phyloP scores from a whole-genome alignment of 306 rosid species.

The Heteromeles arbutifolia region DNA sequence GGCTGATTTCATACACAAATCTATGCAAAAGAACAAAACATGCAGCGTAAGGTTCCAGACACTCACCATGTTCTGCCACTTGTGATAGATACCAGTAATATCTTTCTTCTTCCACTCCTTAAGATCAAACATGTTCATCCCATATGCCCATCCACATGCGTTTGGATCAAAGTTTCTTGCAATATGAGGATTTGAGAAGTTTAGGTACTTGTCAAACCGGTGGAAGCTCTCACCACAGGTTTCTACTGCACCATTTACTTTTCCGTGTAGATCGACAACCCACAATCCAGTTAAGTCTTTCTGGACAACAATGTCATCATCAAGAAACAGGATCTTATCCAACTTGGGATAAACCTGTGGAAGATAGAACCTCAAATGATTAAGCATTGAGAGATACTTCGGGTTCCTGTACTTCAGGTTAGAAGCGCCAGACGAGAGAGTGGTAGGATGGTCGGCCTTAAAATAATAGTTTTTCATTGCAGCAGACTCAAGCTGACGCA shows the following conservation, averaged over 20 bases:
- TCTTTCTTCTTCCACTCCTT: slow-evolving; percentile 85
- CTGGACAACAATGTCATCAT: slow-evolving; percentile 96
- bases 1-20: background rate
- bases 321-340: slow-evolving; percentile 86
- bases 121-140: slow-evolving; percentile 93
- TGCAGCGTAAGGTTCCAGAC: slow-evolving; percentile 1
- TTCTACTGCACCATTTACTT: slow-evolving; percentile 97
- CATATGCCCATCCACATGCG: slow-evolving; percentile 98
- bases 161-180: slow-evolving; percentile 86
- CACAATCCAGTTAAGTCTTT: slow-evolving; percentile 87
- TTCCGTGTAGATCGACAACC: slow-evolving; percentile 68
- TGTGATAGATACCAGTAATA: slow-evolving; percentile 93
- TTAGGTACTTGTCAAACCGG: slow-evolving; percentile 90
- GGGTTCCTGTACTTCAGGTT: slow-evolving; percentile 97
- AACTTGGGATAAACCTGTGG: slow-evolving; percentile 91
- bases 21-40: background rate
- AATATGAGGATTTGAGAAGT: slow-evolving; percentile 79
- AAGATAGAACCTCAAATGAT: slow-evolving; percentile 92
- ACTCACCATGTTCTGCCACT: slow-evolving; percentile 98
- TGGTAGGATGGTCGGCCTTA: slow-evolving; percentile 78
- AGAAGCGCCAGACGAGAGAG: slow-evolving; percentile 65
- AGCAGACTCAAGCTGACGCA: slow-evolving; percentile 89
- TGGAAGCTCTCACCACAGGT: slow-evolving; percentile 92
- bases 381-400: slow-evolving; percentile 95
- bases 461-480: slow-evolving; percentile 92